Evolutionary conservation across 2,329 filamentous ascomycete genomes (phyloP), one percentile per base, ranked within the genome.

Genomic region (Hyphodiscus sp.): DNA sequence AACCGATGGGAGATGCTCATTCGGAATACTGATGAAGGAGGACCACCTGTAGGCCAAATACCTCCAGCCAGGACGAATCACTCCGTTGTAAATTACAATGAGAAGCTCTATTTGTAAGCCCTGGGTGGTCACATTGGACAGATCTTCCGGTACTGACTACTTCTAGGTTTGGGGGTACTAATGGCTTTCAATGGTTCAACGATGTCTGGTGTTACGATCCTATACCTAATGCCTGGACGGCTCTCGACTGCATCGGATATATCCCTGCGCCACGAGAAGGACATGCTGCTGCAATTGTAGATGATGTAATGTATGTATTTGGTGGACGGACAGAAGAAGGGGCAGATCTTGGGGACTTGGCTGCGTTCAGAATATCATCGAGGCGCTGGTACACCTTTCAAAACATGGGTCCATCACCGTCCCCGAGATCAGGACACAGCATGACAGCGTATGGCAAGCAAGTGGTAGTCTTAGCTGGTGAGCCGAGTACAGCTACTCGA

Each of bases 231-330:
- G 74, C 79, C 52, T 99, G 94, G 94, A 74, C 83, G 10, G 87
- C 95, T 68, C 78, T 96, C 52, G 92, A 97, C 66, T 99, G 94
- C 69, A 96, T 97, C 65, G 94, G 94, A 38, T 99, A 96, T 70
- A 97, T 99, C 55, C 94, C 95, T 1, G 86, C 91, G 1, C 86
- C 92, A 18, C 83, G 94, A 56, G 94, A 99, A 76, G 94, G 94
- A 2, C 94, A 99, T 69, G 91, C 95, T 13, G 90, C 94, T 15
- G 86, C 92, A 3, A 76, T 99, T 19, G 91, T 99, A 44, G 90
- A 94, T 68, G 94, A 99, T 68, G 94, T 96, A 55, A 99, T 99
- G 95, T 99, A 99, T 73, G 85, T 99, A 57, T 99, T 99, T 69
- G 95, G 95, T 62, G 94, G 94, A 45, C 87, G 94, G 55, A 96